A percentile compares a stretch with the other conserved stretches of the same genome.
These are phyloP conservation scores for Cajanus cajan DNA, from an alignment of 306 rosid species.

Conservation along the genomic window DNA sequence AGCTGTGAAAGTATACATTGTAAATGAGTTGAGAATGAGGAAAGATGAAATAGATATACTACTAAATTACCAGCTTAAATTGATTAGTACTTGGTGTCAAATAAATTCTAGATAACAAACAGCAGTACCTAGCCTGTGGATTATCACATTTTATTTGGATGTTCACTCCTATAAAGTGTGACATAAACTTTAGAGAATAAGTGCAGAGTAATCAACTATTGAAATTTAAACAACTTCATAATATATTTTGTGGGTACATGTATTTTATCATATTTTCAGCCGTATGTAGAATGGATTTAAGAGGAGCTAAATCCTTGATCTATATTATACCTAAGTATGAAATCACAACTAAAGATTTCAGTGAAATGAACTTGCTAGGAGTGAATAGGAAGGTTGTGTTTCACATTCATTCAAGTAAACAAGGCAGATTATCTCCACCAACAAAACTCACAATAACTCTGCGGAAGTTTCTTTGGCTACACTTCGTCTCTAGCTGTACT, in stretches of 20 bases:
- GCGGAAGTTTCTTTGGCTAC: conserved; percentile 12
- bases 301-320: background rate
- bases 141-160: background rate
- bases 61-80: background rate
- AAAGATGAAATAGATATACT: background rate
- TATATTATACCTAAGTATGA: background rate
- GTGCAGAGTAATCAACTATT: background rate
- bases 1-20: conserved; percentile 47
- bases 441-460: conserved; percentile 6
- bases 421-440: background rate
- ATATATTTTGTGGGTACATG: background rate
- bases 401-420: conserved; percentile 5
- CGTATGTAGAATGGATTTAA: background rate
- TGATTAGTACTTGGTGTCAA: background rate
- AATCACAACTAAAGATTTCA: background rate
- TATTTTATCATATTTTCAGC: background rate
- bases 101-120: background rate
- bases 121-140: background rate
- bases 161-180: background rate
- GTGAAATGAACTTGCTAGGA: background rate
- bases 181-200: background rate
- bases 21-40: background rate
- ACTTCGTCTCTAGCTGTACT: background rate
- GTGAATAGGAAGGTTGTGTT: background rate
- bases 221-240: background rate